These are phyloP conservation scores for Parathielavia hyrcaniae DNA, from an alignment of 495 filamentous ascomycete species.

Conservation along the genomic window DNA sequence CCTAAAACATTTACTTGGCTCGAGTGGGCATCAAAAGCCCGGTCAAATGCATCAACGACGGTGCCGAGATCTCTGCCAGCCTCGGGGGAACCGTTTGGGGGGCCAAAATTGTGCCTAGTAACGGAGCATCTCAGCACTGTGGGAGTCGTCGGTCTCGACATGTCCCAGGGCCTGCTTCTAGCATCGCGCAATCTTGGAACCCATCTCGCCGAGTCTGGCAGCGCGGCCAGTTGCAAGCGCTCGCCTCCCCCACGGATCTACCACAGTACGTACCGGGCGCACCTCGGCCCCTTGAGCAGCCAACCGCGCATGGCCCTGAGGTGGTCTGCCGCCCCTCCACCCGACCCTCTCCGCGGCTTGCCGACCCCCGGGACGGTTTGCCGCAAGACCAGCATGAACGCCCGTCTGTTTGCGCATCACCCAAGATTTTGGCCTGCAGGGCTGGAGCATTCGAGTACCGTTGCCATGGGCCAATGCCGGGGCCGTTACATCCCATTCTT, in stretches of 20 bases:
- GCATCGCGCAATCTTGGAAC: no score
- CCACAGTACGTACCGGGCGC: slow-evolving; percentile 3
- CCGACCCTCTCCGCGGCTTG: slow-evolving; percentile 15
- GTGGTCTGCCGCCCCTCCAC: slow-evolving; percentile 11
- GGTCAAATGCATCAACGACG: no score
- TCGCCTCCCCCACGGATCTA: slow-evolving; percentile 22
- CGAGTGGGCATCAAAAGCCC: no score
- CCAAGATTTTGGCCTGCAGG: neutral
- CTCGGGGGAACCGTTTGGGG: no score
- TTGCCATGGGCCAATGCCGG: neutral
- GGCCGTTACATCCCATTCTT: slow-evolving; percentile 5
- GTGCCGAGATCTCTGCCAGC: no score
- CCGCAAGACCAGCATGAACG: neutral
- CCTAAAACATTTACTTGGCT: no score
- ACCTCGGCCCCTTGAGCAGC: slow-evolving; percentile 12
- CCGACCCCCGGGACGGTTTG: slow-evolving; percentile 1
- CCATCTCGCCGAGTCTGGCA: neutral
- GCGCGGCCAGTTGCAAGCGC: slow-evolving; percentile 22
- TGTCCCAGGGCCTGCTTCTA: no score
- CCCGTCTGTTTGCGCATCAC: slow-evolving; percentile 1
- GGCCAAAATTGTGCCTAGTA: no score
- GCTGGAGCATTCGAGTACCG: neutral
- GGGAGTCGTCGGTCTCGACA: no score
- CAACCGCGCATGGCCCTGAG: slow-evolving; percentile 12
- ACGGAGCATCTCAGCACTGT: no score